Evolutionary conservation across 192 early-diverging fungal species (phyloP).

Genomic region (Spinellus fusiger): DNA sequence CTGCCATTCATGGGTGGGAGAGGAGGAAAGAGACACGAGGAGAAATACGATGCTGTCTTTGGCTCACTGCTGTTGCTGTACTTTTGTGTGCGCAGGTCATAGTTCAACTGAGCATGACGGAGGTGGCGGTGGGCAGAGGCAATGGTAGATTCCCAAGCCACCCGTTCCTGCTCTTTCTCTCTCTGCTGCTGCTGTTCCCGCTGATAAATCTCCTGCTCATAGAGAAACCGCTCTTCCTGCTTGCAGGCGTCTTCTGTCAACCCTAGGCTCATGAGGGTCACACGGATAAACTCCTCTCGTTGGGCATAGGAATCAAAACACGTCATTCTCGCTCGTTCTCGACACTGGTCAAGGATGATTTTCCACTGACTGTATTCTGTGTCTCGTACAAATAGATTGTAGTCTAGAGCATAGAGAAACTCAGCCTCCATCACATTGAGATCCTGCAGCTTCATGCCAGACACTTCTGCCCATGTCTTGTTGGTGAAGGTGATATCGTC

Average conservation of each 20-base stretch:
- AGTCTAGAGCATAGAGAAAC: slow-evolving; percentile 71
- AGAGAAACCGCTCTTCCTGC: background rate
- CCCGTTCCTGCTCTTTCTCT: too few species aligned
- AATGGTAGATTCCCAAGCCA: background rate
- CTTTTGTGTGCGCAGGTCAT: slow-evolving; percentile 3
- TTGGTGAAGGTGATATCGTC: slow-evolving; percentile 88
- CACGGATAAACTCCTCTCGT: background rate
- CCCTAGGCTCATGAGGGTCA: slow-evolving; percentile 9
- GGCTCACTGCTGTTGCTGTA: background rate
- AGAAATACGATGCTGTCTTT: slow-evolving; percentile 1
- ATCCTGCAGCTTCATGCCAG: slow-evolving; percentile 74
- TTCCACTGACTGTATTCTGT: slow-evolving; percentile 67
- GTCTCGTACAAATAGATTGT: slow-evolving; percentile 62
- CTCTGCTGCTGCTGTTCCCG: background rate
- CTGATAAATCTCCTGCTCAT: background rate
- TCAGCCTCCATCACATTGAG: slow-evolving; percentile 82
- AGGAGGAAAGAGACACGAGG: slow-evolving; percentile 4
- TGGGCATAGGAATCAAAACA: background rate
- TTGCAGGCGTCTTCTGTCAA: slow-evolving; percentile 1
- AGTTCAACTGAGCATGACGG: background rate
- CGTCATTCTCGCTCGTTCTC: slow-evolving; percentile 11
- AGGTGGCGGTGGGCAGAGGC: background rate
- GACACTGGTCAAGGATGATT: slow-evolving; percentile 34
- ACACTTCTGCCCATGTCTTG: slow-evolving; percentile 84
- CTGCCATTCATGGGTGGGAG: background rate